Evolutionary conservation across 2,329 filamentous ascomycete genomes (phyloP), one percentile per base, ranked within the genome.

Genomic region (Simplicillium aogashimaense): DNA sequence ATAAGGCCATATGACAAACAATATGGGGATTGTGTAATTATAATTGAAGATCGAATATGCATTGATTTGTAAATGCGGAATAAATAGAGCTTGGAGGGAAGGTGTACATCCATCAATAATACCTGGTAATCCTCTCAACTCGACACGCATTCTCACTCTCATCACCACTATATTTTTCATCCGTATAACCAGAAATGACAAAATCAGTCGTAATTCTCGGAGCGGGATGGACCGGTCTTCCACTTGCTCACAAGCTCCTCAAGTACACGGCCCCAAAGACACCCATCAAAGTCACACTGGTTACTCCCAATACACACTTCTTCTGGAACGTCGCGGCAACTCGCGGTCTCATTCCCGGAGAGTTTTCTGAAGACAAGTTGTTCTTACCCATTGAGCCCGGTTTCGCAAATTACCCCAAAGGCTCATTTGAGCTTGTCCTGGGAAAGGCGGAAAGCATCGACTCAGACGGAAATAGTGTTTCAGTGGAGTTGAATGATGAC

Each of bases 261-360:
- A 72, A 72, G 47, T 65, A 73, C 50, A 66, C 66, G 0, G 52
- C 52, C 4, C 58, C 63, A 35, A 57, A 64, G 17, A 51, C 63
- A 14, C 52, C 63, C 28, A 63, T 70, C 35, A 72, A 71, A 47
- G 67, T 76, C 38, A 59, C 74, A 16, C 59, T 75, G n/a, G 64
- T 76, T 12, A 70, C 70, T 29, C 57, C 73, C 58, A 74, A 67
- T 51, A 65, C 59, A 39, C 67, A 72, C 47, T 72, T 75, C 47
- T 76, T 65, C 57, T 75, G 70, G 72, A 76, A 74, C 48, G 45
- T 76, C 7, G 72, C 72, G 1, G 66, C 72, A 2, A 67, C 72
- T n/a, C 69, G 72, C 30, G 70, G 68, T 46, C 61, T 76, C 31
- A 60, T 76, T 16, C 70, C 71, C 1, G 66, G 63, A 20, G 53